phyloP scores from a whole-genome alignment of 371 early-diverging fungal genomes.

The Encephalitozoon hellem region DNA sequence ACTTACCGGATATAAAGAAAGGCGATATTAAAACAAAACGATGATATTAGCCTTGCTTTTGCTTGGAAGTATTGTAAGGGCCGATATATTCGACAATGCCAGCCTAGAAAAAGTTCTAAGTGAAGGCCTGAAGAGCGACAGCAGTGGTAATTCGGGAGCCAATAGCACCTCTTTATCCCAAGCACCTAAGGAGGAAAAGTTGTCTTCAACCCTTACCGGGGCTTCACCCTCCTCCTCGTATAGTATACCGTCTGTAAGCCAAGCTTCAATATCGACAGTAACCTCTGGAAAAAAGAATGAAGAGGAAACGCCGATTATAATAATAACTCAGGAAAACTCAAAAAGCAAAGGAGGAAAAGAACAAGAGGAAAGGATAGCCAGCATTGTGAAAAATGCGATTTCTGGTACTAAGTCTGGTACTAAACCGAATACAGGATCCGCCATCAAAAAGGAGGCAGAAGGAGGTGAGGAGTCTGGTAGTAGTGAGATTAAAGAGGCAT shows the following conservation, averaged over 20 bases:
- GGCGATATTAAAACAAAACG: background rate
- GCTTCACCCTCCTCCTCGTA: background rate
- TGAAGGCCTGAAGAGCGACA: background rate
- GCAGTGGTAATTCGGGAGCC: background rate
- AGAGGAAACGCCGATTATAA: background rate
- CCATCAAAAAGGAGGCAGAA: background rate
- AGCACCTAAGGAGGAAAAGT: background rate
- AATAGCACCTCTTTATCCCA: background rate
- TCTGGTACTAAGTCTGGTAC: background rate
- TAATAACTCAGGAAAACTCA: background rate
- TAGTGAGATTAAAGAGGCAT: background rate
- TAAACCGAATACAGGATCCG: background rate
- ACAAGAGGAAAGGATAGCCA: background rate
- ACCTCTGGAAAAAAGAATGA: background rate
- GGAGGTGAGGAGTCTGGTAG: background rate
- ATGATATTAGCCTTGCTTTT: background rate
- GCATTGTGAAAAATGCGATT: background rate
- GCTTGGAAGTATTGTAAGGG: background rate
- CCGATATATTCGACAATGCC: background rate
- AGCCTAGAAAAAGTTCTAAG: background rate
- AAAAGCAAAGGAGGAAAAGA: background rate
- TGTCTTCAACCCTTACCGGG: background rate
- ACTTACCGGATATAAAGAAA: background rate
- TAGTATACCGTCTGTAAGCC: background rate
- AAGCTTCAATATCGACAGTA: background rate